These are phyloP conservation scores for Nothomitra cinnamomea DNA, from an alignment of 2,329 filamentous ascomycete genomes.

Conservation along the genomic window DNA sequence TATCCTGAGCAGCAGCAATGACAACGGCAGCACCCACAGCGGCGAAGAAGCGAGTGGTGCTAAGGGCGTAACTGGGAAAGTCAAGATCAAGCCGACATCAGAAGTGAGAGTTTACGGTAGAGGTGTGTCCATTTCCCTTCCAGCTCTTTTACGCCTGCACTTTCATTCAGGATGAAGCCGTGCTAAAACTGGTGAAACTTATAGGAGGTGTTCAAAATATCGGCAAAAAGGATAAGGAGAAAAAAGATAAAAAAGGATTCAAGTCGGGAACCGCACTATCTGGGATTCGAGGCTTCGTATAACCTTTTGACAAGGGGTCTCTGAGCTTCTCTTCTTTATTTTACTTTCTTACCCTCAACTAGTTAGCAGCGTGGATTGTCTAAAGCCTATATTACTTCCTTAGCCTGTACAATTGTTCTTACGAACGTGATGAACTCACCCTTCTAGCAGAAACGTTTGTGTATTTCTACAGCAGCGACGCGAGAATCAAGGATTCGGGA, in stretches of 20 bases:
- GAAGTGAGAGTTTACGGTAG: conserved; percentile 36
- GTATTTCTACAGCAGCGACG: not conserved
- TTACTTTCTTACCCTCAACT: not conserved
- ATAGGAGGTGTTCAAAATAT: conserved; percentile 35
- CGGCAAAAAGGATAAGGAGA: conserved; percentile 29
- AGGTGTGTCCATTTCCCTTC: conserved; percentile 26
- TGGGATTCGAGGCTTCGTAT: not conserved
- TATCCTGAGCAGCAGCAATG: conserved; percentile 7
- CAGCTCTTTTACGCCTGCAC: conserved; percentile 2
- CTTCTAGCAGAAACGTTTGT: not conserved
- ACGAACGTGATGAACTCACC: too few species aligned
- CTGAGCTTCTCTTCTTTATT: not conserved
- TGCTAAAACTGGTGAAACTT: conserved; percentile 5
- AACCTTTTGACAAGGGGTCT: not conserved
- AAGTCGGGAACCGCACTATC: not conserved
- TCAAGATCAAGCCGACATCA: conserved; percentile 29
- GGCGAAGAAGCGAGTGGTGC: conserved; percentile 8
- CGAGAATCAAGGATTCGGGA: not conserved
- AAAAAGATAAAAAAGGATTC: conserved; percentile 8
- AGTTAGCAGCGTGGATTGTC: not conserved
- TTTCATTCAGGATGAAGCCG: not conserved
- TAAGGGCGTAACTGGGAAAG: conserved; percentile 14
- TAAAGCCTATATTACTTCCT: not conserved
- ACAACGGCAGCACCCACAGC: not conserved
- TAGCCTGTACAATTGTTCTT: not conserved